Conservation (phyloP, 2,329 filamentous ascomycete genomes). For the Colletotrichum kahawae region DNA sequence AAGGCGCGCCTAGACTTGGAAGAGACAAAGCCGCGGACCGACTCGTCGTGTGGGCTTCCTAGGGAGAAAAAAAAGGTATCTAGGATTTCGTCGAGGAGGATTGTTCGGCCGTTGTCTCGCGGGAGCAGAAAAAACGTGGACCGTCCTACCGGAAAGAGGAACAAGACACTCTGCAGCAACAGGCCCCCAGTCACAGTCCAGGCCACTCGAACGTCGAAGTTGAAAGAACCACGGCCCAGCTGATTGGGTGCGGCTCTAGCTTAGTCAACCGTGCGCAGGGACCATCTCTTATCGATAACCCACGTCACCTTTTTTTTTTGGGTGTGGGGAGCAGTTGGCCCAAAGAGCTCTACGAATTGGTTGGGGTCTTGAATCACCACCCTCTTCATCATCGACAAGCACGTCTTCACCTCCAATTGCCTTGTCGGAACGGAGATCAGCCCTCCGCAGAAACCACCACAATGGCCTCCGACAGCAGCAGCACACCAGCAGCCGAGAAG, state of each 20-base stretch:
- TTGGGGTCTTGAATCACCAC: not conserved
- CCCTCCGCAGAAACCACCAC: not conserved
- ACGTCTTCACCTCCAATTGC: not conserved
- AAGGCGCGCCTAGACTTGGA: too few relatives aligned
- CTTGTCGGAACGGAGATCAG: not conserved
- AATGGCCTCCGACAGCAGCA: not conserved
- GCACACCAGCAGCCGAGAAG: not conserved
- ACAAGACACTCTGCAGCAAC: slow-evolving; percentile 5
- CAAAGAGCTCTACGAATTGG: not conserved
- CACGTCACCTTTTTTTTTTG: slow-evolving; percentile 2
- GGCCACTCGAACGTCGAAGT: slow-evolving; percentile 17
- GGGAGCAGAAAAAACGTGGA: not conserved
- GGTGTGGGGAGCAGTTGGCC: not conserved
- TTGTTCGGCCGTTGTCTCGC: not conserved
- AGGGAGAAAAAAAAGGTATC: not conserved
- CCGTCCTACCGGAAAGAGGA: not conserved
- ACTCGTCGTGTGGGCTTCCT: not conserved
- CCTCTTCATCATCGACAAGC: not conserved
- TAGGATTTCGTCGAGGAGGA: not conserved
- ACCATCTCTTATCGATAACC: slow-evolving; percentile 16
- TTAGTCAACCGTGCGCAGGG: slow-evolving; percentile 6
- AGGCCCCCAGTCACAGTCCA: not conserved
- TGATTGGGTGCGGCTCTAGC: slow-evolving; percentile 4
- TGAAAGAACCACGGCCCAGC: not conserved
- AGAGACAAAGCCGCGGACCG: too few relatives aligned